These are phyloP conservation scores for Ustulina deusta DNA, from an alignment of 2,329 filamentous ascomycete species.

Conservation along the genomic window DNA sequence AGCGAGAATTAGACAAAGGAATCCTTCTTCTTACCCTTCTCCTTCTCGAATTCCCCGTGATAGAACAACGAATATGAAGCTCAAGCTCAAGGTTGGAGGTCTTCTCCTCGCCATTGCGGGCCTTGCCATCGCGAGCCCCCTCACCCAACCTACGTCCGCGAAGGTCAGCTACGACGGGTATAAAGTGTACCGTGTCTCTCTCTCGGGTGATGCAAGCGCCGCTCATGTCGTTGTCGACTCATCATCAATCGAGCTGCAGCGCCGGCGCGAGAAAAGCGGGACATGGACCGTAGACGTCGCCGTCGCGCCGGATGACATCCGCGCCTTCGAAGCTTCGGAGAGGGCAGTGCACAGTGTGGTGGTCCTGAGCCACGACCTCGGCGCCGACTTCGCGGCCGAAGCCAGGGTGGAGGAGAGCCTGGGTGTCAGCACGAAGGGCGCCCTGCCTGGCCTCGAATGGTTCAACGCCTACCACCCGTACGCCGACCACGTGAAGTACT, in stretches of 20 bases:
- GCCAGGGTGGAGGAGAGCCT: slow-evolving; percentile 28
- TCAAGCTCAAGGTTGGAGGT: slow-evolving; percentile 2
- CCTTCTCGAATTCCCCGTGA: neutral
- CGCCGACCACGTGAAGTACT: slow-evolving; percentile 63
- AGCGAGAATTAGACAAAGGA: too few species aligned
- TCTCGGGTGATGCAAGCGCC: slow-evolving; percentile 34
- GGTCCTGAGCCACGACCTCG: slow-evolving; percentile 48
- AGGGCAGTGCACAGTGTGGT: slow-evolving; percentile 8
- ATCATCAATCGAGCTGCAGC: slow-evolving; percentile 46
- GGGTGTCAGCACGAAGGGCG: slow-evolving; percentile 8
- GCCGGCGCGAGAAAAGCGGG: slow-evolving; percentile 28
- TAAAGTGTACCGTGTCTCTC: slow-evolving; percentile 49
- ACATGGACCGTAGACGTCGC: slow-evolving; percentile 48
- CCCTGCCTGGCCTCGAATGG: slow-evolving; percentile 56
- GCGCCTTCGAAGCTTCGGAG: slow-evolving; percentile 46
- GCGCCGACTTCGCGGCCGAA: slow-evolving; percentile 49
- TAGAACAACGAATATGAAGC: slow-evolving; percentile 37
- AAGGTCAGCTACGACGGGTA: slow-evolving; percentile 51
- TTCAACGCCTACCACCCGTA: slow-evolving; percentile 67
- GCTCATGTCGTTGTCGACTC: slow-evolving; percentile 37
- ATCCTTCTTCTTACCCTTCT: neutral
- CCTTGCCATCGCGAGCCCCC: slow-evolving; percentile 26
- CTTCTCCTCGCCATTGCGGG: slow-evolving; percentile 25
- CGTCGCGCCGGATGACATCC: slow-evolving; percentile 48
- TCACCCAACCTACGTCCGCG: neutral